Evolutionary conservation across 306 rosid genomes (phyloP), one percentile per base, ranked within the genome.

Genomic region (Leucaena leucocephala): DNA sequence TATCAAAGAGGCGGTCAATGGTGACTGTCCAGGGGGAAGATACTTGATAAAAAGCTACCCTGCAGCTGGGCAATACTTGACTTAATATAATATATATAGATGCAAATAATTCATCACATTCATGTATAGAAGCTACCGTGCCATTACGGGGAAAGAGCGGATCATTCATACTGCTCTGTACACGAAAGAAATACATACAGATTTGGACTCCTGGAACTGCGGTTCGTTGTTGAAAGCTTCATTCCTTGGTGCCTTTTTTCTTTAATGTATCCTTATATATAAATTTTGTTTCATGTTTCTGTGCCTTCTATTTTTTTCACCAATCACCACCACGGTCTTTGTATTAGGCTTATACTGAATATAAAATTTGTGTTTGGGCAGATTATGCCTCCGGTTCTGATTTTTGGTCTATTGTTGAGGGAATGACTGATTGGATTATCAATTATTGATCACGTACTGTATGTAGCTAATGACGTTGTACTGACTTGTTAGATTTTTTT

Each of bases 121-220:
- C 91, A 81, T 93, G 97, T 91, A 93, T 90, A 93, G 95, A 90
- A 84, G 87, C 85, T 84, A 80, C 93, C 98, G 90, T 91, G 90
- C 91, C 86, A 89, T 93, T 91, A 64, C 84, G 82, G 93, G 90
- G 94, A 76, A 83, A 85, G 85, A 75, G 89, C 89, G 81, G 79
- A 75, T 80, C 82, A 27, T 27, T 27, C 27, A 81, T 80, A 83
- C 80, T 83, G 89, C 87, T 72, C 77, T 86, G 87, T 90, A 83
- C 87, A 81, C 76, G 76, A 79, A 80, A 80, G 84, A 84, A 79
- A 71, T 86, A 74, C 63, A 84, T 80, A 84, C 81, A 78, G 77
- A 78, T 74, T 84, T 83, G 78, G 87, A 84, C 72, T 82, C 50
- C 85, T 78, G 87, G 80, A 77, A 78, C 84, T 78, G 81, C 88